A percentile compares a stretch with the other conserved stretches of the same genome.
Conservation (phyloP, 2,329 filamentous ascomycete genomes). For the Paracoccidioides lutzii region DNA sequence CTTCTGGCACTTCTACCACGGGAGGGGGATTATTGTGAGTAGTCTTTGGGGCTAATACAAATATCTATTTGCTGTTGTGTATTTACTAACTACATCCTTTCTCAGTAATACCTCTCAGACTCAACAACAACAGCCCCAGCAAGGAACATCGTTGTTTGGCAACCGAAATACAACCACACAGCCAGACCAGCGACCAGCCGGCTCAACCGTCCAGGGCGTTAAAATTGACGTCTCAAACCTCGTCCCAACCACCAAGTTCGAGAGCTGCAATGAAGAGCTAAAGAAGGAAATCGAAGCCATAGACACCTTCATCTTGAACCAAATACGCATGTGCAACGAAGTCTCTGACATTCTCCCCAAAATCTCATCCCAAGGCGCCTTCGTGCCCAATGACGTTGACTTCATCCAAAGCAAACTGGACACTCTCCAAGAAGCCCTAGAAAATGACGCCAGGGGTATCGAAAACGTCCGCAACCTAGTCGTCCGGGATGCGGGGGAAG, state of each 20-base stretch:
- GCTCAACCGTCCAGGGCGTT: conserved; percentile 46
- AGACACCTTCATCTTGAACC: conserved; percentile 66
- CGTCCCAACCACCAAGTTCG: conserved; percentile 78
- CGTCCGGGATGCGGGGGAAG: conserved; percentile 56
- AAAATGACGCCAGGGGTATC: conserved; percentile 50
- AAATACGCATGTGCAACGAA: conserved; percentile 60
- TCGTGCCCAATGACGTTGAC: conserved; percentile 52
- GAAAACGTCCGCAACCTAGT: conserved; percentile 43
- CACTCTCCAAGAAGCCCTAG: conserved; percentile 49
- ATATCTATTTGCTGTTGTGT: not conserved
- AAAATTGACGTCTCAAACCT: conserved; percentile 68
- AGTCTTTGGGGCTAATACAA: not conserved
- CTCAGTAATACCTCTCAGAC: conserved; percentile 13
- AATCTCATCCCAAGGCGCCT: conserved; percentile 51
- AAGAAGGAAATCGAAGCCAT: conserved; percentile 65
- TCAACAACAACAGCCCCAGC: conserved; percentile 11
- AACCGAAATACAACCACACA: conserved; percentile 20
- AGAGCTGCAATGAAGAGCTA: conserved; percentile 71
- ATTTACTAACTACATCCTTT: conserved; percentile 1
- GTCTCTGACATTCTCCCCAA: conserved; percentile 58
- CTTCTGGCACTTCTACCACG: conserved; percentile 13
- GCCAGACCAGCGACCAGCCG: conserved; percentile 20
- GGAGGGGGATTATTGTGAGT: conserved; percentile 26
- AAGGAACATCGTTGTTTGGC: conserved; percentile 24
- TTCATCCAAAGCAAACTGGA: conserved; percentile 50